Conservation (phyloP, 129 eudicot genomes). For the Lactuca saligna region DNA sequence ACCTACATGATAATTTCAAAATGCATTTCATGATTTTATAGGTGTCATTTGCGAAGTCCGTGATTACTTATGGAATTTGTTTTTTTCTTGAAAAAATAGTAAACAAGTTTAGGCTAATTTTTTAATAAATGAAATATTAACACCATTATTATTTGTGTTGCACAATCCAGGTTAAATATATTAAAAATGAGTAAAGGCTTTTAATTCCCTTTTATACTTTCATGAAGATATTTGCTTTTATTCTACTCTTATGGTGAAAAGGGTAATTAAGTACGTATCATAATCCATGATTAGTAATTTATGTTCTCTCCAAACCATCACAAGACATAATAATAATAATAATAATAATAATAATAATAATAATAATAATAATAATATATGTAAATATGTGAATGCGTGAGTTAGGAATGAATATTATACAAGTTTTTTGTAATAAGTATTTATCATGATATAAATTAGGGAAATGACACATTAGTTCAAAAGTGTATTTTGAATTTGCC, state of each 20-base stretch:
- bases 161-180: conserved; percentile 2
- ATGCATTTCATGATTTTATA: too few species aligned
- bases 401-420: not conserved
- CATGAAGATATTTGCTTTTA: conserved; percentile 30
- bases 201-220: conserved; percentile 16
- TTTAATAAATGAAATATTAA: not conserved
- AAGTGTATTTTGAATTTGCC: too few species aligned
- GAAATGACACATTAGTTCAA: too few species aligned
- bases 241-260: conserved; percentile 29
- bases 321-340: not conserved
- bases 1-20: too few species aligned
- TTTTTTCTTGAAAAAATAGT: too few species aligned
- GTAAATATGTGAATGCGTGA: not conserved
- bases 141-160: not conserved
- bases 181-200: conserved; percentile 23
- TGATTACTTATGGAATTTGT: too few species aligned
- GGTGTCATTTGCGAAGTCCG: too few species aligned
- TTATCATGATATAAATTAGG: too few species aligned
- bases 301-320: conserved; percentile 17
- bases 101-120: too few species aligned
- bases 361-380: not conserved
- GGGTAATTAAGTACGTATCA: conserved; percentile 39
- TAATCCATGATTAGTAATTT: conserved; percentile 27
- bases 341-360: not conserved
- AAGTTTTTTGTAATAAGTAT: too few species aligned